Evolutionary conservation across 129 eudicot genomes (phyloP).

Genomic region (Helianthus tuberosus): DNA sequence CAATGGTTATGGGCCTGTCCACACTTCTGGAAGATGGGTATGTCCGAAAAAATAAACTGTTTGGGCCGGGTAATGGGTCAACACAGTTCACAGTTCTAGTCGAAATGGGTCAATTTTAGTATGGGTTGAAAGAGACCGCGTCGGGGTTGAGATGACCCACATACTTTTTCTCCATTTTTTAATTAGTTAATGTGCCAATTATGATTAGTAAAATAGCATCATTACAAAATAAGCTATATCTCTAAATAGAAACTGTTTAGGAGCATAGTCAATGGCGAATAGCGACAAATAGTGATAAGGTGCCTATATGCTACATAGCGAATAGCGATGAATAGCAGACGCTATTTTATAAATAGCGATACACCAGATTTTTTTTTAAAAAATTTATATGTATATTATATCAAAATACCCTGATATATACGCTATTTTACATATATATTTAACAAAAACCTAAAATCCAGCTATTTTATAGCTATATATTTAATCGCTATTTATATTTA

Average conservation of each 20-base stretch:
- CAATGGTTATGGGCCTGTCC: slow-evolving; percentile 70
- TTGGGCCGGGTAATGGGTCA: not conserved
- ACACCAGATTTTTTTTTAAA: too few relatives aligned
- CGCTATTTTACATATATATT: too few relatives aligned
- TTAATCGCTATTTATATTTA: too few relatives aligned
- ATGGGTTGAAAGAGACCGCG: not conserved
- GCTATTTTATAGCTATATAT: too few relatives aligned
- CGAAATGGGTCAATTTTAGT: not conserved
- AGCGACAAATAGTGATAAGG: too few relatives aligned
- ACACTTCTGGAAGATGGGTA: slow-evolving; percentile 79
- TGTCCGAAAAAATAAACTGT: slow-evolving; percentile 6
- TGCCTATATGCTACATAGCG: too few relatives aligned
- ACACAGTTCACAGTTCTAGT: not conserved
- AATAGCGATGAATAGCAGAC: too few relatives aligned
- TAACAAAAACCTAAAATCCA: too few relatives aligned
- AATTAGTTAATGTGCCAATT: not conserved
- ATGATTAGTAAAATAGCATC: not conserved
- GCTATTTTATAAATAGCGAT: too few relatives aligned
- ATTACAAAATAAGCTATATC: not conserved
- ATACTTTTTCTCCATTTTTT: not conserved
- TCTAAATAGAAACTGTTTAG: not conserved
- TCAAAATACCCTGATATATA: too few relatives aligned
- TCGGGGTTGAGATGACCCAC: not conserved
- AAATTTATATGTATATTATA: too few relatives aligned
- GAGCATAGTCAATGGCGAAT: not conserved